These are phyloP conservation scores for Pyricularia sp. DNA, from an alignment of 2,329 filamentous ascomycete genomes.

Conservation along the genomic window DNA sequence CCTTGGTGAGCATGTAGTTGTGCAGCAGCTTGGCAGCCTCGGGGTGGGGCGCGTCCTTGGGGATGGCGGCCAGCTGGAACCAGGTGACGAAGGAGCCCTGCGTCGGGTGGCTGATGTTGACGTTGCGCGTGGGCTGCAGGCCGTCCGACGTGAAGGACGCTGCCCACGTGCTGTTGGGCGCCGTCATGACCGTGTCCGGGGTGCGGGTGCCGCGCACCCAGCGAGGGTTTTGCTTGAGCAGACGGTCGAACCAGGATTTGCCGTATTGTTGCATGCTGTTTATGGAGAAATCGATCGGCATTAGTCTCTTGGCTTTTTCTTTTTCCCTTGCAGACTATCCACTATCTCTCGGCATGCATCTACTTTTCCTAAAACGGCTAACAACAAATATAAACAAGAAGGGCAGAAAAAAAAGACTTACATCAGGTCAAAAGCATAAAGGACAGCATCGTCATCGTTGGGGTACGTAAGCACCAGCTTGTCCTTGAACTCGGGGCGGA, in stretches of 20 bases:
- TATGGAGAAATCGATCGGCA: too few species aligned
- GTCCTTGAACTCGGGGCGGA: constrained; percentile 40
- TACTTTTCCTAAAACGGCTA: background rate
- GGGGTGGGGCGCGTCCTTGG: constrained; percentile 36
- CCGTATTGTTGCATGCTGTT: constrained; percentile 30
- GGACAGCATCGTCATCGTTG: constrained; percentile 47
- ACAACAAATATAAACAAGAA: too few species aligned
- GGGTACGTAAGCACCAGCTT: constrained; percentile 46
- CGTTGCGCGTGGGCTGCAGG: constrained; percentile 9
- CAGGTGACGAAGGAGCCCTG: constrained; percentile 35
- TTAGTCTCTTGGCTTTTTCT: background rate
- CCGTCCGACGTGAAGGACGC: constrained; percentile 24
- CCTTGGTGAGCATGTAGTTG: constrained; percentile 32
- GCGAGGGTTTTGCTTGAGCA: constrained; percentile 36
- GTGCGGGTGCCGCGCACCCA: constrained; percentile 44
- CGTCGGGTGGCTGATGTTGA: constrained; percentile 21
- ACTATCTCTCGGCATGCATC: too few species aligned
- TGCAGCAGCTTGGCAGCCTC: constrained; percentile 42
- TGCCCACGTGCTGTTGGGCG: constrained; percentile 16
- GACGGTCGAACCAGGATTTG: constrained; percentile 33
- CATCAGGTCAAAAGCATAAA: constrained; percentile 40
- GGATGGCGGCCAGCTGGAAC: constrained; percentile 38
- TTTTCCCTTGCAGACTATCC: background rate
- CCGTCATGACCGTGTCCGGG: constrained; percentile 23
- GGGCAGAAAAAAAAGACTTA: constrained; percentile 17